Evolutionary conservation across 169 alveolate species (phyloP).

Genomic region (Plasmodium gallinaceum): DNA sequence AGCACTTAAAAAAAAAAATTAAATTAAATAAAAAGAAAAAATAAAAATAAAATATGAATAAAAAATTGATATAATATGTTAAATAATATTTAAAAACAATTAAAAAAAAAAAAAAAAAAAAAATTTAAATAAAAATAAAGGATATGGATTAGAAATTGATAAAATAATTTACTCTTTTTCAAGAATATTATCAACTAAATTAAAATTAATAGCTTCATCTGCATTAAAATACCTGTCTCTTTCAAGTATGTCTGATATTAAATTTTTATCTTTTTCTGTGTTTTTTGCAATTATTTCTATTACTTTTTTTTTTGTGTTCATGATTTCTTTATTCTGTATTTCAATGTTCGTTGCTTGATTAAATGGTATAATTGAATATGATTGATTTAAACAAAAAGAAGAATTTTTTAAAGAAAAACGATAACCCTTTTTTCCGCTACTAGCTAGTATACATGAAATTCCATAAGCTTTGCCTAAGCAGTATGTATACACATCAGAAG

Average conservation of each 20-base stretch:
- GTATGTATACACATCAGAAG: conserved; percentile 40
- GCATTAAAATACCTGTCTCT: conserved; percentile 64
- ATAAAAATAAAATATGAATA: not conserved
- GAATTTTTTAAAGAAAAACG: conserved; percentile 83
- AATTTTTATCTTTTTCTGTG: conserved; percentile 73
- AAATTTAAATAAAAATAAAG: too few species aligned
- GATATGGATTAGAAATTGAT: too few species aligned
- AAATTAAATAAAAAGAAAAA: too few species aligned
- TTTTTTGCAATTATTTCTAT: conserved; percentile 76
- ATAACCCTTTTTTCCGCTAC: conserved; percentile 83
- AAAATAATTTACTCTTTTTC: conserved; percentile 28
- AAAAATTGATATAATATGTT: not conserved
- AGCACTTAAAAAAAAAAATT: too few species aligned
- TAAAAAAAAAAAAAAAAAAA: too few species aligned
- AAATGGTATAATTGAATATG: conserved; percentile 77
- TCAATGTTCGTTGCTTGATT: conserved; percentile 84
- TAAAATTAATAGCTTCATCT: conserved; percentile 53
- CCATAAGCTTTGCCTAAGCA: conserved; percentile 83
- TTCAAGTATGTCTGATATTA: conserved; percentile 38
- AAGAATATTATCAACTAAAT: conserved; percentile 48
- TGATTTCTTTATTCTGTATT: conserved; percentile 81
- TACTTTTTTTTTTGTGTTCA: conserved; percentile 80
- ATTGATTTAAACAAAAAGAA: conserved; percentile 80
- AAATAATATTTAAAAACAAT: too few species aligned
- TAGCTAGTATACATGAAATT: conserved; percentile 80